Percentiles rank a stretch among this genome's conserved stretches.
phyloP scores from a whole-genome alignment of 495 filamentous ascomycete genomes.

The Amorphotheca resinae region DNA sequence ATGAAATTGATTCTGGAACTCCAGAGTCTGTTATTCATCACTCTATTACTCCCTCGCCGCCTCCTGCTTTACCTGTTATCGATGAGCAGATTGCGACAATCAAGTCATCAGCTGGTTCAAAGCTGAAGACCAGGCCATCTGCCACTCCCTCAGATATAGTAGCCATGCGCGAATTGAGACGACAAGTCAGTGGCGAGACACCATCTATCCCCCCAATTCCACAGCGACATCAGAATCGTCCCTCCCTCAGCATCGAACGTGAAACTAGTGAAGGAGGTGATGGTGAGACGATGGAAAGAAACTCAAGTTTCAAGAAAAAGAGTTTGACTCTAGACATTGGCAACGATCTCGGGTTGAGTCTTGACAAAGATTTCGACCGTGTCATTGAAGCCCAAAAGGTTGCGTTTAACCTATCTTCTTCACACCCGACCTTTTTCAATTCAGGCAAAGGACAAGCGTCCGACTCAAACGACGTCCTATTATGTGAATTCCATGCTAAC shows the following conservation, averaged over 20 bases:
- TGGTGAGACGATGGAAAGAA: conserved; percentile 32
- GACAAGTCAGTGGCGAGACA: conserved; percentile 64
- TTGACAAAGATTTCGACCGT: conserved; percentile 87
- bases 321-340: conserved; percentile 58
- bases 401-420: conserved; percentile 27
- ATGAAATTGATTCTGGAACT: conserved; percentile 58
- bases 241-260: conserved; percentile 27
- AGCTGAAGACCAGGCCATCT: conserved; percentile 82
- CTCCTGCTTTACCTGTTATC: conserved; percentile 45
- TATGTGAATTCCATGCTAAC: conserved; percentile 40
- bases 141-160: conserved; percentile 73
- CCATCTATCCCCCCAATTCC: conserved; percentile 46
- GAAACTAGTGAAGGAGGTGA: conserved; percentile 21
- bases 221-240: conserved; percentile 40
- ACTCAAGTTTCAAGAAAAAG: conserved; percentile 45
- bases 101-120: conserved; percentile 68
- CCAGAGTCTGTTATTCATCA: conserved; percentile 92
- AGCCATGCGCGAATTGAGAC: conserved; percentile 76
- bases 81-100: conserved; percentile 84
- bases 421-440: conserved; percentile 6
- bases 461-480: background rate
- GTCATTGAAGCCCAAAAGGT: conserved; percentile 99
- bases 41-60: conserved; percentile 34
- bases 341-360: conserved; percentile 59
- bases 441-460: conserved; percentile 19